Evolutionary conservation across 345 rosid species (phyloP).

Genomic region (Rhodamnia rubescens): DNA sequence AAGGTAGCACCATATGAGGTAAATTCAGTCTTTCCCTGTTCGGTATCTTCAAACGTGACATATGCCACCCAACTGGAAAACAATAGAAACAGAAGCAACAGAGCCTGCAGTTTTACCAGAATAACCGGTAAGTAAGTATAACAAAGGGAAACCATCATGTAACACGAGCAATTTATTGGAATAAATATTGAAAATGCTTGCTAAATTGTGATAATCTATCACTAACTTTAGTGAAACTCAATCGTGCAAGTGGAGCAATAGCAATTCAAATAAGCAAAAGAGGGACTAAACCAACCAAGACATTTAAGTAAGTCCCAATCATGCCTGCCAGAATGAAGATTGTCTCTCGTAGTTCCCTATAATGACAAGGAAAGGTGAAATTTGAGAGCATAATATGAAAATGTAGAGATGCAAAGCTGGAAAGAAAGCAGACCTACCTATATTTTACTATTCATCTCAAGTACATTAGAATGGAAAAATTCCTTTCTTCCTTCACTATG

Average conservation of each 20-base stretch:
- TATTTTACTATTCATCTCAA: background rate
- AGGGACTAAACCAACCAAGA: constrained; percentile 58
- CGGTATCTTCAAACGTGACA: constrained; percentile 97
- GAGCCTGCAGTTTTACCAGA: constrained; percentile 52
- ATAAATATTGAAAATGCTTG: background rate
- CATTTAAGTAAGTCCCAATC: constrained; percentile 71
- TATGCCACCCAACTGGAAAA: constrained; percentile 91
- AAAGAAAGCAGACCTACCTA: background rate
- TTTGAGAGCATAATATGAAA: background rate
- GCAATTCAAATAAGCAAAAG: background rate
- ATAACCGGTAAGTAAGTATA: constrained; percentile 4
- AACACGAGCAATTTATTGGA: background rate
- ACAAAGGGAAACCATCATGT: background rate
- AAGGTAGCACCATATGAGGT: constrained; percentile 72
- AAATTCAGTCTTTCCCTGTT: constrained; percentile 57
- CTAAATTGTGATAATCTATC: background rate
- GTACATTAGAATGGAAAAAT: background rate
- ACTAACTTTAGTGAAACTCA: background rate
- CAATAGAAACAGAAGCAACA: constrained; percentile 76
- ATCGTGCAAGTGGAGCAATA: background rate
- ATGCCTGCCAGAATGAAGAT: constrained; percentile 74
- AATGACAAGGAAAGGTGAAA: background rate
- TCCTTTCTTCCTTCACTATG: background rate
- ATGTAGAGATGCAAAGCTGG: background rate
- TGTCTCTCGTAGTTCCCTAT: constrained; percentile 63